Evolutionary conservation across 2,329 filamentous ascomycete species (phyloP), one percentile per base, ranked within the genome.

Genomic region (Nannizziopsis arthrosporioides): DNA sequence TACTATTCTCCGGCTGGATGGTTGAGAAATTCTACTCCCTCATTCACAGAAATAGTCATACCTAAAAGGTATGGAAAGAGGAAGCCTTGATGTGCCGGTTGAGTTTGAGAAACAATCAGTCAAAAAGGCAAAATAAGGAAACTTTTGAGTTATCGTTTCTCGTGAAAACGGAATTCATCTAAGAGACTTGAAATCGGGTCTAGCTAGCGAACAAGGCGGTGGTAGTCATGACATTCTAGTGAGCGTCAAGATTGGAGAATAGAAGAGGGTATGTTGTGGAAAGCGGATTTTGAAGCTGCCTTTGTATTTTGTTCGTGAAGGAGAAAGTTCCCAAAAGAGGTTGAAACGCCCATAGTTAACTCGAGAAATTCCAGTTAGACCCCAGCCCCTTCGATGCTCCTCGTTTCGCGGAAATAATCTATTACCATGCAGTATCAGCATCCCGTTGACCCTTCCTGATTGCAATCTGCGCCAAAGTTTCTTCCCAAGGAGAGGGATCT

Each of bases 61-160:
- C 56, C 58, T 55, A 30, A 14, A 14, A 31, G 44, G 38, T 45
- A 44, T 58, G 51, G 61, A 59, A 60, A 64, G 67, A 67, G 66
- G 63, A 67, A 61, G 67, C 59, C 63, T 72, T 69, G 66, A 69
- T 67, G 57, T 65, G 66, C 68, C 68, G 63, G 53, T 17, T 36
- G 17, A 47, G 6, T 8, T 7, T 15, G n/a, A 27, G 14, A 15
- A 5, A 10, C 15, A 2, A 11, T 36, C 4, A 27, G 12, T 5
- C 15, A 10, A 36, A 15, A 36, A 36, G 12, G 5, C 6, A 37
- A 34, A 15, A n/a, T 17, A 42, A 47, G 27, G 22, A 12, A 9
- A 22, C 36, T 17, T 36, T 35, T 47, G 38, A 32, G 35, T 40
- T 36, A 46, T 36, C 11, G n/a, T 14, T 35, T 19, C 27, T 47